Evolutionary conservation across 768 basidiomycete genomes (phyloP).

Genomic region (Plicaturopsis crispa): DNA sequence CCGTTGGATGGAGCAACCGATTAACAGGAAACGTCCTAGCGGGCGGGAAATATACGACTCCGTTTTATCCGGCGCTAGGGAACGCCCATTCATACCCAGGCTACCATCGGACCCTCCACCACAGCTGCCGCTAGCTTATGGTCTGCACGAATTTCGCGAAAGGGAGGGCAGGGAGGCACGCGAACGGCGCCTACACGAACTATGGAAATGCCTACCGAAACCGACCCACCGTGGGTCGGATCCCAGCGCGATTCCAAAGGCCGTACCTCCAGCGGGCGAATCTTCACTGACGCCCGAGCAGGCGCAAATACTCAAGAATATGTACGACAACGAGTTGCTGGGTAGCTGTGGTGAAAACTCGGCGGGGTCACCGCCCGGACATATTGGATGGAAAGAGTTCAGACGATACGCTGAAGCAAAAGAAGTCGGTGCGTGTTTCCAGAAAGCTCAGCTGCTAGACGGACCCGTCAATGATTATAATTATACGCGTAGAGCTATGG

Average conservation of each 20-base stretch:
- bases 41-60: slow-evolving; percentile 48
- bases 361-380: slow-evolving; percentile 30
- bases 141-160: slow-evolving; percentile 55
- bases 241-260: slow-evolving; percentile 12
- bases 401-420: slow-evolving; percentile 70
- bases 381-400: slow-evolving; percentile 68
- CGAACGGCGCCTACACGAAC: slow-evolving; percentile 47
- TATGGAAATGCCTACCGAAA: slow-evolving; percentile 55
- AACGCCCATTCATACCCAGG: slow-evolving; percentile 50
- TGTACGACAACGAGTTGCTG: slow-evolving; percentile 76
- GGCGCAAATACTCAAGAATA: slow-evolving; percentile 54
- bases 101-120: slow-evolving; percentile 46
- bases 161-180: slow-evolving; percentile 58
- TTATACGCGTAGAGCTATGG: slow-evolving; percentile 87
- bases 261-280: slow-evolving; percentile 5
- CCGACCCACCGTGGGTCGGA: slow-evolving; percentile 18
- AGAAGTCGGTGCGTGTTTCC: slow-evolving; percentile 71
- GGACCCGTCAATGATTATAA: too few relatives aligned
- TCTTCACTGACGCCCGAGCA: slow-evolving; percentile 37
- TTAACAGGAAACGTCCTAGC: slow-evolving; percentile 12
- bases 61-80: slow-evolving; percentile 41
- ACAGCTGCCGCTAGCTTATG: slow-evolving; percentile 33
- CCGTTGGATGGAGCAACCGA: neutral
- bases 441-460: neutral
- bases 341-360: slow-evolving; percentile 40